phyloP scores from a whole-genome alignment of 2,329 filamentous ascomycete species.

The Pseudogymnoascus sp. region DNA sequence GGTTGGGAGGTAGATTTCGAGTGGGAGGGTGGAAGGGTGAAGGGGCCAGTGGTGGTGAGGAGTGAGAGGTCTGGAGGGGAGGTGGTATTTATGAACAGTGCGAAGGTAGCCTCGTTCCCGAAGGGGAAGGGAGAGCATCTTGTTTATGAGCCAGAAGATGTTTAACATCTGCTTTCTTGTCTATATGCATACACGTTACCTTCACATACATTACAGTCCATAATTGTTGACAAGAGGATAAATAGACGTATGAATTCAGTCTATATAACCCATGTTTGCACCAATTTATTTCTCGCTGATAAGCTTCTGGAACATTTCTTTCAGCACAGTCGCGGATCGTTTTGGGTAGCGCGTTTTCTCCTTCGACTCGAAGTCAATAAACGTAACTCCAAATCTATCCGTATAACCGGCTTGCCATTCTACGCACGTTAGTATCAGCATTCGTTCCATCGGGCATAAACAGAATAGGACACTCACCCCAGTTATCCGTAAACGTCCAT shows the following conservation, averaged over 20 bases:
- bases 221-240: neutral
- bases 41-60: constrained; percentile 15
- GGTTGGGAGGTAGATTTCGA: constrained; percentile 31
- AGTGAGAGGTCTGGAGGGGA: neutral
- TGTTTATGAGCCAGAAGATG: neutral
- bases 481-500: constrained; percentile 71
- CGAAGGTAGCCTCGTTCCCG: neutral
- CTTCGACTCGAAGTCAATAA: constrained; percentile 69
- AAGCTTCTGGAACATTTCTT: constrained; percentile 60
- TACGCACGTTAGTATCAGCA: constrained; percentile 69
- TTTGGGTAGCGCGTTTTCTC: constrained; percentile 70
- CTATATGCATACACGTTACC: too few relatives aligned
- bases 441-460: constrained; percentile 27
- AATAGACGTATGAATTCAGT: neutral
- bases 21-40: constrained; percentile 27
- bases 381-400: constrained; percentile 77
- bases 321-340: constrained; percentile 68
- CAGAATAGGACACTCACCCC: constrained; percentile 21
- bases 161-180: neutral
- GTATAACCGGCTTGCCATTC: constrained; percentile 66
- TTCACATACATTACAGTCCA: neutral
- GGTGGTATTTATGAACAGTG: constrained; percentile 8
- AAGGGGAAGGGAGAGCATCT: neutral
- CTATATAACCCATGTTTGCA: neutral
- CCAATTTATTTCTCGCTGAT: constrained; percentile 50